These are phyloP conservation scores for Geotrichum phurueaensis DNA, from an alignment of 1,139 yeast species.

Conservation along the genomic window DNA sequence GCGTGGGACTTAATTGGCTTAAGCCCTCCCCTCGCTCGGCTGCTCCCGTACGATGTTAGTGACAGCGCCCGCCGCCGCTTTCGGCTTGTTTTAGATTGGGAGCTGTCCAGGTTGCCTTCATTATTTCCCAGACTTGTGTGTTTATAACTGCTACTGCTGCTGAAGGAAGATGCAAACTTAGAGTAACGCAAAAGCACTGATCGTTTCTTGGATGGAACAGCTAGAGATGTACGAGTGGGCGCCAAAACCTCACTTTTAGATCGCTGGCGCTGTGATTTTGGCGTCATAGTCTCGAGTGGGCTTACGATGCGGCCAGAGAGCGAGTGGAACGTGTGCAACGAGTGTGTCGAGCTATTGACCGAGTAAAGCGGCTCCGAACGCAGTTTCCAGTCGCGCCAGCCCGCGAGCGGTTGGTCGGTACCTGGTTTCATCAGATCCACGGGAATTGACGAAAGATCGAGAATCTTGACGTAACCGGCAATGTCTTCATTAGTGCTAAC, in stretches of 20 bases:
- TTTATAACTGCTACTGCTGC: background rate
- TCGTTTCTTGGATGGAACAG: background rate
- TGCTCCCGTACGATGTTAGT: background rate
- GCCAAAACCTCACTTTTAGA: background rate
- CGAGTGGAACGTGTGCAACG: background rate
- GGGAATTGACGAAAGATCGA: constrained; percentile 51
- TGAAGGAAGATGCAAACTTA: background rate
- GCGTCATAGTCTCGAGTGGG: background rate
- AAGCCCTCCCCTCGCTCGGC: background rate
- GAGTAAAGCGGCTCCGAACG: constrained; percentile 60
- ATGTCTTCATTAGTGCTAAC: constrained; percentile 50
- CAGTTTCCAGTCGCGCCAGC: constrained; percentile 89
- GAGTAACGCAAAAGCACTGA: background rate
- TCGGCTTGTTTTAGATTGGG: background rate
- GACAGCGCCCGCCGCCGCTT: constrained; percentile 2
- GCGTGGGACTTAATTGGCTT: background rate
- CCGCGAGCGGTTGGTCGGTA: constrained; percentile 39
- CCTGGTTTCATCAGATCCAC: constrained; percentile 38
- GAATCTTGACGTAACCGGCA: constrained; percentile 48
- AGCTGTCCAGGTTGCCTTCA: background rate
- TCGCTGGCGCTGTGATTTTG: background rate
- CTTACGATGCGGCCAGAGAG: background rate
- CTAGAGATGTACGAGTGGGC: background rate
- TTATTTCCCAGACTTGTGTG: background rate
- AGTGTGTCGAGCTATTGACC: background rate